Percentiles rank a stretch among this genome's conserved stretches.
Conservation (phyloP, 202 grass and related monocot species). For the Alloteropsis angusta region DNA sequence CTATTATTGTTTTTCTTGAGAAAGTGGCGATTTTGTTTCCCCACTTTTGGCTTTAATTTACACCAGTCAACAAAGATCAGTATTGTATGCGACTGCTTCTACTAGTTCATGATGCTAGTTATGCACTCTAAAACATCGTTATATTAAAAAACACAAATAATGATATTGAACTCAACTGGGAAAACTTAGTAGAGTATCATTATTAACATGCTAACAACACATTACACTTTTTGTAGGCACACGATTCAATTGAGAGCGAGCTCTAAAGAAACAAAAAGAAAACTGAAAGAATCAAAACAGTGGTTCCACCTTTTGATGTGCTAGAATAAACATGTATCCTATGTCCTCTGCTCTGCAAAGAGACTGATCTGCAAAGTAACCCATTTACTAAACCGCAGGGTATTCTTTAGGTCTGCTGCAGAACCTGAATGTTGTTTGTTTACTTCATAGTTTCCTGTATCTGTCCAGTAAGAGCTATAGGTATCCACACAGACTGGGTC, state of each 20-base stretch:
- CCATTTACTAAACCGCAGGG: constrained; percentile 13
- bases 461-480: constrained; percentile 12
- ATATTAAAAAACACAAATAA: neutral
- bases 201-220: constrained; percentile 41
- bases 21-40: neutral
- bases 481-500: constrained; percentile 27
- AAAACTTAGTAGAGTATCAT: constrained; percentile 24
- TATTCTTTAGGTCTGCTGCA: constrained; percentile 14
- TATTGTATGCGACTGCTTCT: neutral
- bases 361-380: constrained; percentile 28
- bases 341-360: constrained; percentile 12
- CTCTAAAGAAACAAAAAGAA: constrained; percentile 30
- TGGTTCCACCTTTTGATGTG: constrained; percentile 16
- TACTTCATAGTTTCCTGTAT: neutral
- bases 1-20: neutral
- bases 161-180: constrained; percentile 13
- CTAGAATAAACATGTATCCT: constrained; percentile 27
- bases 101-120: neutral
- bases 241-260: constrained; percentile 21
- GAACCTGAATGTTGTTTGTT: constrained; percentile 2
- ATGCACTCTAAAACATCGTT: neutral
- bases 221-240: constrained; percentile 31
- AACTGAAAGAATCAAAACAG: constrained; percentile 23
- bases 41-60: neutral
- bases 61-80: neutral